These are phyloP conservation scores for Termitomyces sp. DNA, from an alignment of 768 basidiomycete species.

Conservation along the genomic window DNA sequence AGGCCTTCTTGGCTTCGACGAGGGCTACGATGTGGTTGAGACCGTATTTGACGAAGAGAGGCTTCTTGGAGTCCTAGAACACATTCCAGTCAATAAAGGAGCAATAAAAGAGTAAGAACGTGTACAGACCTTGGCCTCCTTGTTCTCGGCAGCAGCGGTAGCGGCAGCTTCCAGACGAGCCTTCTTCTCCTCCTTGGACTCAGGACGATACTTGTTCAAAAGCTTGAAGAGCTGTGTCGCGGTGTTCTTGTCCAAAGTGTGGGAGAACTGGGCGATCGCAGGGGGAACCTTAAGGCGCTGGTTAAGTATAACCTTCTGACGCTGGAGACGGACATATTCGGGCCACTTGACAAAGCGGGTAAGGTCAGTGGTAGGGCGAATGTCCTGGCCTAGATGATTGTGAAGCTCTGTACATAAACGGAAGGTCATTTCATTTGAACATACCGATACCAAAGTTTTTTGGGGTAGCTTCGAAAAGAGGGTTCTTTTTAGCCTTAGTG, in stretches of 20 bases:
- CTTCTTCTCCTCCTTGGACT: conserved; percentile 97
- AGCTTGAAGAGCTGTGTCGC: conserved; percentile 98
- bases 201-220: conserved; percentile 94
- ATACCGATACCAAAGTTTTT: conserved; percentile 96
- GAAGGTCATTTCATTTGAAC: conserved; percentile 17
- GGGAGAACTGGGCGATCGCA: conserved; percentile 96
- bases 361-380: conserved; percentile 85
- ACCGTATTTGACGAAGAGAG: conserved; percentile 92
- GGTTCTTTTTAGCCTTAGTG: conserved; percentile 84
- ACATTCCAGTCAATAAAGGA: not conserved
- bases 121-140: conserved; percentile 41
- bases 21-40: conserved; percentile 96
- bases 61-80: conserved; percentile 83
- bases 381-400: conserved; percentile 72
- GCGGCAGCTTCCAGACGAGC: conserved; percentile 79
- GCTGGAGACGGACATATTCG: conserved; percentile 95
- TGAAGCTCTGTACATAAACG: not conserved
- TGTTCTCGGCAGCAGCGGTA: conserved; percentile 74
- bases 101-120: not conserved
- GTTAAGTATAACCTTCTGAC: conserved; percentile 97
- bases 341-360: conserved; percentile 99
- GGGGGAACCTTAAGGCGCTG: conserved; percentile 98
- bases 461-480: conserved; percentile 86
- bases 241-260: conserved; percentile 99
- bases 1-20: conserved; percentile 96